Conservation (phyloP, 202 grass and related monocot species). For the Carex arenaria region DNA sequence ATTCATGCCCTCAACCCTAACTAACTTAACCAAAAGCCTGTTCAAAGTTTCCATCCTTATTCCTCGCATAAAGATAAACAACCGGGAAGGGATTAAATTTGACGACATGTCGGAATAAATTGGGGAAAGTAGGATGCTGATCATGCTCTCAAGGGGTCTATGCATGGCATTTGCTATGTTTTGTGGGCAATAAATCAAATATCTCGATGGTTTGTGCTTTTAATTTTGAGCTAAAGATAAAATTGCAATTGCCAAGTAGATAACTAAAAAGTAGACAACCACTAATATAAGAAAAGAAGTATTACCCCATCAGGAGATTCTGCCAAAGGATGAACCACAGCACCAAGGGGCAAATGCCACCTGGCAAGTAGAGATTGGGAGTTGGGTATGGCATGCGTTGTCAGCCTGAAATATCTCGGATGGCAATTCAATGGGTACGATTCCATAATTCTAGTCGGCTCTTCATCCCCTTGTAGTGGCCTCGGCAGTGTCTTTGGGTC, state of each 20-base stretch:
- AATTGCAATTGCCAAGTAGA: background rate
- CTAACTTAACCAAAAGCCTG: background rate
- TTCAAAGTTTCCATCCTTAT: background rate
- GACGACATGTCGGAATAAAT: background rate
- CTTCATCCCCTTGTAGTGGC: constrained; percentile 72
- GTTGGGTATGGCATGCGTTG: constrained; percentile 71
- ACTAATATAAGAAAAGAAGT: background rate
- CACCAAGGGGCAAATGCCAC: constrained; percentile 98
- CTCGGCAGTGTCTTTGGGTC: constrained; percentile 71
- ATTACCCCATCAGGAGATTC: constrained; percentile 93
- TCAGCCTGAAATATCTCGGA: constrained; percentile 78
- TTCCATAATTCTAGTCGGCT: constrained; percentile 54
- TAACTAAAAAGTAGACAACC: background rate
- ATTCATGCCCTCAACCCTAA: constrained; percentile 19
- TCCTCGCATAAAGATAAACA: background rate
- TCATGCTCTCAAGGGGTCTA: background rate
- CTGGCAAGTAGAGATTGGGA: constrained; percentile 86
- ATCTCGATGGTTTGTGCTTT: background rate
- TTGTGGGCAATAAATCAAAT: background rate
- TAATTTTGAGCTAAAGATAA: background rate
- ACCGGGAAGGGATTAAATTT: background rate
- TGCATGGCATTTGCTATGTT: background rate
- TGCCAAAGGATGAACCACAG: constrained; percentile 79
- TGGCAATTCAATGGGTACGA: constrained; percentile 73
- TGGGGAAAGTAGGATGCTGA: background rate